Conservation (phyloP, 2,329 filamentous ascomycete genomes). For the Alternaria brassicae region DNA sequence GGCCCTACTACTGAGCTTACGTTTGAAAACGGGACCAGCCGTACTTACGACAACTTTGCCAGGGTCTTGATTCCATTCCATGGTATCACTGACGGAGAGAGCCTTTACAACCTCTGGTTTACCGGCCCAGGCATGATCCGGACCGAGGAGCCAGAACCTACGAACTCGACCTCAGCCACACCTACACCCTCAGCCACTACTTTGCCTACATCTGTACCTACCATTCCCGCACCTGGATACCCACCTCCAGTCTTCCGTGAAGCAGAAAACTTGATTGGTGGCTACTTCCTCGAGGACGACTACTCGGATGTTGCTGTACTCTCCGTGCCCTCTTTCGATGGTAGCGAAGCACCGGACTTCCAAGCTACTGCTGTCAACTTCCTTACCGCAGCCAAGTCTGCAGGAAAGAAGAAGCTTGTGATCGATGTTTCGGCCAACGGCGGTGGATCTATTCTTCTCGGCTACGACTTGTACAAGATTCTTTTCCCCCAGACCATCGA, state of each 20-base stretch:
- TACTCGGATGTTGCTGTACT: conserved; percentile 58
- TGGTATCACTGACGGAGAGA: conserved; percentile 53
- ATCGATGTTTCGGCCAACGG: conserved; percentile 66
- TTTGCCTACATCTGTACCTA: conserved; percentile 23
- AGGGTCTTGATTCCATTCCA: conserved; percentile 51
- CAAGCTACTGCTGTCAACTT: conserved; percentile 53
- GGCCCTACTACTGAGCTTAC: conserved; percentile 53
- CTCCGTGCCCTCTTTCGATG: conserved; percentile 53
- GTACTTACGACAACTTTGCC: conserved; percentile 54
- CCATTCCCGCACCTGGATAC: conserved; percentile 52
- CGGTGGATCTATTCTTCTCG: conserved; percentile 66
- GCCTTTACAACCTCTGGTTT: conserved; percentile 51
- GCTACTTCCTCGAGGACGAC: conserved; percentile 56
- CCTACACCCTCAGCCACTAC: conserved; percentile 26
- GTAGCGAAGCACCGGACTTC: conserved; percentile 44
- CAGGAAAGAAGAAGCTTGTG: conserved; percentile 66
- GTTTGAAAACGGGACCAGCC: conserved; percentile 55
- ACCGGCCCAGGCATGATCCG: conserved; percentile 34
- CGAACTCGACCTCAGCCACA: conserved; percentile 28
- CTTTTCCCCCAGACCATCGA: conserved; percentile 59
- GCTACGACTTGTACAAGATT: conserved; percentile 67
- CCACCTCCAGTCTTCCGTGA: conserved; percentile 54
- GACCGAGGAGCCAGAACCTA: conserved; percentile 19
- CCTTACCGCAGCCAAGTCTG: conserved; percentile 54
- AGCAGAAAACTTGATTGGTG: conserved; percentile 53